Conservation (phyloP, 441 rosid species). For the Codiaeum variegatum region DNA sequence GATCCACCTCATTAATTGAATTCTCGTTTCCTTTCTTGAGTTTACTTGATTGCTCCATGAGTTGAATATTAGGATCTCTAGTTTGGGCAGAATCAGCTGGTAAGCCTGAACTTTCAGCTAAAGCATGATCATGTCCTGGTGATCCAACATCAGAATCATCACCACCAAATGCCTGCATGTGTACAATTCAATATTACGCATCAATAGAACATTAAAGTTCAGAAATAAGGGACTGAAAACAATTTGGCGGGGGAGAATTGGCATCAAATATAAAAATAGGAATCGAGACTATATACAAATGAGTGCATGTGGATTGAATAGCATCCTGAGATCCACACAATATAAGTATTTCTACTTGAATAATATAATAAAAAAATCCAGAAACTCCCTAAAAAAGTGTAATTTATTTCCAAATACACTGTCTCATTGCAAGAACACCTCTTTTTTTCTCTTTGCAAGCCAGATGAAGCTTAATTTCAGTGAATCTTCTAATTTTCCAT, state of each 20-base stretch:
- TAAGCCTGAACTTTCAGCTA: slow-evolving; percentile 43
- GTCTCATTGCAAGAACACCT: not conserved
- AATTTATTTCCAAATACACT: not conserved
- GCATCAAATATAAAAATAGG: not conserved
- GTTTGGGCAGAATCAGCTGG: slow-evolving; percentile 41
- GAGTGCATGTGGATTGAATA: not conserved
- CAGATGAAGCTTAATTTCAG: not conserved
- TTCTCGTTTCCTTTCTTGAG: slow-evolving; percentile 52
- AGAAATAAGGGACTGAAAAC: slow-evolving; percentile 7
- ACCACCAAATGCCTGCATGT: slow-evolving; percentile 74
- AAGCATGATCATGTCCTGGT: slow-evolving; percentile 45
- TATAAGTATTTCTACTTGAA: not conserved
- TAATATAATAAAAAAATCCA: not conserved
- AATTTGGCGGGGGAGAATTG: not conserved
- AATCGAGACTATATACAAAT: not conserved
- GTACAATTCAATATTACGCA: slow-evolving; percentile 1
- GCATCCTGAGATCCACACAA: not conserved
- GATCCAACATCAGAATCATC: slow-evolving; percentile 81
- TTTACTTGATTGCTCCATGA: slow-evolving; percentile 51
- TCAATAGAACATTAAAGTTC: slow-evolving; percentile 13
- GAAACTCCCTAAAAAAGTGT: not conserved
- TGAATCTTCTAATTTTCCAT: not conserved
- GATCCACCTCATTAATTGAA: slow-evolving; percentile 39
- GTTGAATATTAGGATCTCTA: slow-evolving; percentile 43
- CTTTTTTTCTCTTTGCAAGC: not conserved